phyloP scores from a whole-genome alignment of 2,329 filamentous ascomycete genomes.

The Neophaeococcomyces mojaviensis region DNA sequence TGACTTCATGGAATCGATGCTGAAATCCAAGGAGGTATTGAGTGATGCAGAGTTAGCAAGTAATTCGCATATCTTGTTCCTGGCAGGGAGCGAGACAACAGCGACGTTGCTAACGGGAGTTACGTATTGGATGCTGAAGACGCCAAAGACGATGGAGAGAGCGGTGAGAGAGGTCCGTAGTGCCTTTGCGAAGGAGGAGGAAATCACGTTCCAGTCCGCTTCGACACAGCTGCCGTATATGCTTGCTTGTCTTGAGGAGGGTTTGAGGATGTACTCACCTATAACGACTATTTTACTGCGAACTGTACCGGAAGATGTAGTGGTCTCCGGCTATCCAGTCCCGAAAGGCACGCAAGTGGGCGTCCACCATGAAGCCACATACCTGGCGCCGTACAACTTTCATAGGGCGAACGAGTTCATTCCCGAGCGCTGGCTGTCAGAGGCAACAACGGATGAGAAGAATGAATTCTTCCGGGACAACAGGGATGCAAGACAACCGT shows the following conservation, averaged over 20 bases:
- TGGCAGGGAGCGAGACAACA: slow-evolving; percentile 42
- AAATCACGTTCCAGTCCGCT: slow-evolving; percentile 33
- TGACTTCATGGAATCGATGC: slow-evolving; percentile 14
- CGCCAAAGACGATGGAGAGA: slow-evolving; percentile 27
- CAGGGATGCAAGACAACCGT: slow-evolving; percentile 30
- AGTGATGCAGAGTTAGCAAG: slow-evolving; percentile 28
- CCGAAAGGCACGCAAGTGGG: slow-evolving; percentile 35
- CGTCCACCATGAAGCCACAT: slow-evolving; percentile 33
- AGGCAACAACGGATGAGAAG: slow-evolving; percentile 24
- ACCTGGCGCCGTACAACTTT: slow-evolving; percentile 19
- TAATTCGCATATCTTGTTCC: slow-evolving; percentile 29
- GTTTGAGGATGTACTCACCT: slow-evolving; percentile 36
- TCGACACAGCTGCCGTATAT: slow-evolving; percentile 32
- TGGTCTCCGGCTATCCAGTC: slow-evolving; percentile 19
- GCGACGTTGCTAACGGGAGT: slow-evolving; percentile 37
- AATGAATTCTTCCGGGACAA: slow-evolving; percentile 36
- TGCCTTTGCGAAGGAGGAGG: slow-evolving; percentile 28
- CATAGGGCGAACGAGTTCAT: slow-evolving; percentile 16
- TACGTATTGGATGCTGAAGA: slow-evolving; percentile 35
- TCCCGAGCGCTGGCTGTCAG: slow-evolving; percentile 38
- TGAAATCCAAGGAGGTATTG: slow-evolving; percentile 13
- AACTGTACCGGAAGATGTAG: slow-evolving; percentile 15
- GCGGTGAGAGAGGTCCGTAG: slow-evolving; percentile 35
- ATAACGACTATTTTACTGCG: slow-evolving; percentile 23
- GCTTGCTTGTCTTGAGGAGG: slow-evolving; percentile 36